phyloP scores from a whole-genome alignment of 2,329 filamentous ascomycete genomes.

The Microdochium nivale region DNA sequence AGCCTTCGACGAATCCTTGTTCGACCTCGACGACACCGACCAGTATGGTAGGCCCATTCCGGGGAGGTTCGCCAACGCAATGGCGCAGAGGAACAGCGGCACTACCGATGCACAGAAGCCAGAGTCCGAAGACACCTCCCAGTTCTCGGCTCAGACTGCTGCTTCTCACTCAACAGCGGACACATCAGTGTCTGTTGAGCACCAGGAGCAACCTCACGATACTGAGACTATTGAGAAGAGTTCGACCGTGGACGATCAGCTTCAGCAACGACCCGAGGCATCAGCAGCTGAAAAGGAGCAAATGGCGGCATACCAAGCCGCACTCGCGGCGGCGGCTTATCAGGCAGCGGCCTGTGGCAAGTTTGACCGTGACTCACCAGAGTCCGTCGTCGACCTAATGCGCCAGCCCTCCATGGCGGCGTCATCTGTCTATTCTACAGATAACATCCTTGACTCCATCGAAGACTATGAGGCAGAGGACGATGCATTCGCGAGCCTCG shows the following conservation, averaged over 20 bases:
- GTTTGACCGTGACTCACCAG: slow-evolving; percentile 52
- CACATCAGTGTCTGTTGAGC: slow-evolving; percentile 36
- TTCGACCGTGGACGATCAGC: slow-evolving; percentile 8
- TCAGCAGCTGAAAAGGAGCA: slow-evolving; percentile 13
- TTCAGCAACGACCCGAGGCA: slow-evolving; percentile 8
- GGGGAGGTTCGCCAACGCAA: slow-evolving; percentile 45
- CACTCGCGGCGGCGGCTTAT: slow-evolving; percentile 72
- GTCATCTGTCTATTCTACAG: slow-evolving; percentile 13
- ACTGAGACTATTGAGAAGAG: slow-evolving; percentile 3
- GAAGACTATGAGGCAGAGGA: slow-evolving; percentile 51
- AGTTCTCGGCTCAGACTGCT: slow-evolving; percentile 33
- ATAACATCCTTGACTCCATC: slow-evolving; percentile 11
- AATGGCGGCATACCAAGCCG: slow-evolving; percentile 68
- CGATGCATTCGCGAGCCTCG: slow-evolving; percentile 30
- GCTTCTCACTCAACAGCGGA: slow-evolving; percentile 40
- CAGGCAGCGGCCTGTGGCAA: slow-evolving; percentile 68
- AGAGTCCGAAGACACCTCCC: slow-evolving; percentile 37
- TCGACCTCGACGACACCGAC: slow-evolving; percentile 60
- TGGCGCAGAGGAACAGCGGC: slow-evolving; percentile 31
- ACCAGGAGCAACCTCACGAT: slow-evolving; percentile 12
- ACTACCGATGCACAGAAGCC: slow-evolving; percentile 26
- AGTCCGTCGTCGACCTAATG: slow-evolving; percentile 22
- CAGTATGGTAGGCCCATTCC: slow-evolving; percentile 52
- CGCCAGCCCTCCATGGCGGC: slow-evolving; percentile 24
- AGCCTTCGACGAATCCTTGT: slow-evolving; percentile 65